Base-by-base conservation (phyloP, 208 protist genomes). In the Crithidia bombi region DNA sequence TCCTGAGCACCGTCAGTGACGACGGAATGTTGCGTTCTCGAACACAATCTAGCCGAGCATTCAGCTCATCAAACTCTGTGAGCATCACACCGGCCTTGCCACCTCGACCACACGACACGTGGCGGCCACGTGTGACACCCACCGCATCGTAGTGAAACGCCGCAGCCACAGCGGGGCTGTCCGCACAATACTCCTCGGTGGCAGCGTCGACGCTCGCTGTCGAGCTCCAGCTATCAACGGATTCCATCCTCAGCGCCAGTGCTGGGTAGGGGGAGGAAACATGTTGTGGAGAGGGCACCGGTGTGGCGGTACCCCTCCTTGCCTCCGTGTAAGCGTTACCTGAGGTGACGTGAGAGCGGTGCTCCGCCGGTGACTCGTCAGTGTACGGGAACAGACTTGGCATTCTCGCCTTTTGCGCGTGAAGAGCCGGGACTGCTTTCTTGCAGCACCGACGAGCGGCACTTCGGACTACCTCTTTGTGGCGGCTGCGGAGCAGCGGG, bases 211-310 rank as follows among this genome's bases (percentile, higher is more conserved):
- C 5, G 12, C 32, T 44, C 17, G 28, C 17, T 26, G 57, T 25
- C 7, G 39, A 63, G 15, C 39, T 50, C 75, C 75, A 81, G 69
- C 75, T 81, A 2, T 56, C 68, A 19, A 81, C 75, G 2, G 75
- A 68, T 44, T 81, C 75, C 47, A 81, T 67, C 32, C 21, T 11
- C 36, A 72, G 32, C 19, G 38, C 56, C 19, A 51, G 46, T 26
- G 35, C 35, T 35, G 5, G 46, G 9, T 17, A 35, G 58, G 58
- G 57, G 63, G 38, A 61, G 35, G 44, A 15, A 26, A 23, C 32
- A 67, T 21, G 69, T 36, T 59, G n/a, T 14, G 28, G n/a, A n/a
- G n/a, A n/a, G n/a, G n/a, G n/a, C n/a, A n/a, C n/a, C n/a, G n/a
- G n/a, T n/a, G n/a, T n/a, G n/a, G n/a, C n/a, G n/a, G n/a, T n/a